Evolutionary conservation across 176 grass and related monocot genomes (phyloP), one percentile per base, ranked within the genome.

Genomic region (Oropetium thomaeum): DNA sequence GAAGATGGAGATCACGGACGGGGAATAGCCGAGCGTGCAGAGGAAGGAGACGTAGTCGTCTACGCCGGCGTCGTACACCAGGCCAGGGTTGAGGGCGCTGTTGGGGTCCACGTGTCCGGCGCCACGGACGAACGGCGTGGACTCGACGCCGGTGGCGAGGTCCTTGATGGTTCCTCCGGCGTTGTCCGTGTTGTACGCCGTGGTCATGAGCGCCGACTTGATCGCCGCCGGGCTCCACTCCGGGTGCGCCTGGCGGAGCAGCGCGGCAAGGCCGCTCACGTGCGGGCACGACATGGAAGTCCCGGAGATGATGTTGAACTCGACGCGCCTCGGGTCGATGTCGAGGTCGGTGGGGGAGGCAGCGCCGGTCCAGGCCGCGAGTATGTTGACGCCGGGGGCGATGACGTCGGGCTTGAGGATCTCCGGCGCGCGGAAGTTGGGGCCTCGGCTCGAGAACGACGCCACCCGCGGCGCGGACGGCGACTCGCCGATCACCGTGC

Each of bases 271-370:
- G 48, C 93, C 93, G 82, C 93, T 96, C 16, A 92, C 93, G 41
- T 92, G 93, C 30, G 93, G 93, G 79, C 93, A 96, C 11, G 93
- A 66, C 93, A 96, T 96, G 77, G 93, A 96, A 7, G 93, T 96
- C 0, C 93, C 93, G 9, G 93, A 96, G 81, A 92, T 90, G 74
- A 97, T 90, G 48, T 97, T 97, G 87, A 97, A 97, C 74, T 79
- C 72, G 14, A 97, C 93, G 31, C 93, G 76, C 74, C 90, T 69
- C 13, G 87, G 11, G 68, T 97, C 90, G 55, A 93, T 84, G 10
- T 82, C 90, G n/a, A 93, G 85, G 62, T 93, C 90, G 1, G 93
- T 93, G 1, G 90, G 93, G 35, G 82, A 64, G 30, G 71, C 65
- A 3, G 70, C 72, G 26, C 95, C 95, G 3, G 95, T 94, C 95